These are phyloP conservation scores for Ceratocystis destructans DNA, from an alignment of 2,329 filamentous ascomycete genomes.

Conservation along the genomic window DNA sequence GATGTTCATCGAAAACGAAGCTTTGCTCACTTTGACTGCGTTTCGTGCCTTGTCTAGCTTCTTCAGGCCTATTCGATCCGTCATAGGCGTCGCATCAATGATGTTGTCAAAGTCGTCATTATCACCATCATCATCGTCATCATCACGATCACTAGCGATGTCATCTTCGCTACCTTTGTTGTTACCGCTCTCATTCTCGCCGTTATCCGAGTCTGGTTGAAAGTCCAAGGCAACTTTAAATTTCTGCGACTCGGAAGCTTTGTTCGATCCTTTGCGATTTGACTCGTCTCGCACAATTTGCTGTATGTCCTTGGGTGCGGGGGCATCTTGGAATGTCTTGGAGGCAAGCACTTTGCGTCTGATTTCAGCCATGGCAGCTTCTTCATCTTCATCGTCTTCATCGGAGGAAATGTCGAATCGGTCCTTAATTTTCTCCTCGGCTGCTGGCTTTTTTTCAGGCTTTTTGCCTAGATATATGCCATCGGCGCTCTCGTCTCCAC, in stretches of 20 bases:
- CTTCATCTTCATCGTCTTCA: slow-evolving; percentile 74
- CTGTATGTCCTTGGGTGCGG: slow-evolving; percentile 34
- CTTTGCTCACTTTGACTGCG: slow-evolving; percentile 34
- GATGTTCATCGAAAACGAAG: slow-evolving; percentile 38
- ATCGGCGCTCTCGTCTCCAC: slow-evolving; percentile 36
- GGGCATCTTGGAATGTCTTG: slow-evolving; percentile 54
- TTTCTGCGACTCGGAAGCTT: slow-evolving; percentile 39
- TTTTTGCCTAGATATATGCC: slow-evolving; percentile 49
- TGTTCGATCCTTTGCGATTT: slow-evolving; percentile 19
- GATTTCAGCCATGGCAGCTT: slow-evolving; percentile 79
- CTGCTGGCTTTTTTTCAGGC: slow-evolving; percentile 25
- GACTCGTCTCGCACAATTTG: slow-evolving; percentile 1
- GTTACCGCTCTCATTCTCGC: slow-evolving; percentile 22
- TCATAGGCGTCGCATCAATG: slow-evolving; percentile 79
- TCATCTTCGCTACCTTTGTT: slow-evolving; percentile 31
- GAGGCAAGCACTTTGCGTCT: slow-evolving; percentile 80
- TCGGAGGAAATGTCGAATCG: slow-evolving; percentile 67
- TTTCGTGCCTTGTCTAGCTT: slow-evolving; percentile 44
- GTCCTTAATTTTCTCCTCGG: slow-evolving; percentile 36
- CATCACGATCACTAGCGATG: slow-evolving; percentile 31
- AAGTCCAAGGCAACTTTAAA: slow-evolving; percentile 37
- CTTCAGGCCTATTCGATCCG: slow-evolving; percentile 60
- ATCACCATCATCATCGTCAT: slow-evolving; percentile 46
- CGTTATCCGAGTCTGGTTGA: slow-evolving; percentile 59
- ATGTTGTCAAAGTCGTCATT: slow-evolving; percentile 85